Conservation (phyloP, 108 stramenopile genomes). For the Phaeodactylum tricornutum region DNA sequence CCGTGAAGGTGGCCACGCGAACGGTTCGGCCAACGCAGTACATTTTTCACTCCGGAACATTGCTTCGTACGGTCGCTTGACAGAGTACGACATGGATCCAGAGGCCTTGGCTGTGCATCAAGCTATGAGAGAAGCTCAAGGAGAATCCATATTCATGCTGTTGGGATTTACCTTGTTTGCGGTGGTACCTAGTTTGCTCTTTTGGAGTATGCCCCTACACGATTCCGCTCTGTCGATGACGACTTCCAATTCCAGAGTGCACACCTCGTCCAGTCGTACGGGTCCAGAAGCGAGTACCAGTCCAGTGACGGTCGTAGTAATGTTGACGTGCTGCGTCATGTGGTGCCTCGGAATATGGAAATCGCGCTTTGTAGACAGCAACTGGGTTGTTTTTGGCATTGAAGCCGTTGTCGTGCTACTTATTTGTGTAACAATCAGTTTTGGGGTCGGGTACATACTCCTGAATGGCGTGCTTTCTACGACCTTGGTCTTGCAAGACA, state of each 20-base stretch:
- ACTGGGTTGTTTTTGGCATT: conserved; percentile 48
- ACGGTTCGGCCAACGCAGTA: neutral
- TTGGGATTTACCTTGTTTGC: conserved; percentile 54
- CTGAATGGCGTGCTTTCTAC: too few species aligned
- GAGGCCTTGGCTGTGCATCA: conserved; percentile 17
- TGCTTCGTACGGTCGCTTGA: conserved; percentile 17
- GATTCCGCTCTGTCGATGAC: neutral
- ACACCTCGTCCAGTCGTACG: conserved; percentile 2
- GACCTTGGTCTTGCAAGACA: too few species aligned
- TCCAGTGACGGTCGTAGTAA: neutral
- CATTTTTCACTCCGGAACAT: neutral
- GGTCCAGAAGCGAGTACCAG: neutral
- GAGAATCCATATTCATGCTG: conserved; percentile 68
- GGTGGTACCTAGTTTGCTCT: conserved; percentile 44
- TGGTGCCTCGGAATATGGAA: conserved; percentile 74
- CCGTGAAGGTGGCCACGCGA: neutral
- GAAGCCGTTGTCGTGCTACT: conserved; percentile 50
- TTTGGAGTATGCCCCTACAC: conserved; percentile 18
- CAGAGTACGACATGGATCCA: conserved; percentile 14
- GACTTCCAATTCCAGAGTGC: conserved; percentile 3
- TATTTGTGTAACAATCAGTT: conserved; percentile 35
- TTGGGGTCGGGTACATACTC: conserved; percentile 19
- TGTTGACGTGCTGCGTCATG: conserved; percentile 18
- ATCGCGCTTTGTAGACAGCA: conserved; percentile 38
- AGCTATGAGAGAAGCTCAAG: conserved; percentile 35